phyloP scores from a whole-genome alignment of 1,139 yeast species.

The Meyerozyma elateridarum region DNA sequence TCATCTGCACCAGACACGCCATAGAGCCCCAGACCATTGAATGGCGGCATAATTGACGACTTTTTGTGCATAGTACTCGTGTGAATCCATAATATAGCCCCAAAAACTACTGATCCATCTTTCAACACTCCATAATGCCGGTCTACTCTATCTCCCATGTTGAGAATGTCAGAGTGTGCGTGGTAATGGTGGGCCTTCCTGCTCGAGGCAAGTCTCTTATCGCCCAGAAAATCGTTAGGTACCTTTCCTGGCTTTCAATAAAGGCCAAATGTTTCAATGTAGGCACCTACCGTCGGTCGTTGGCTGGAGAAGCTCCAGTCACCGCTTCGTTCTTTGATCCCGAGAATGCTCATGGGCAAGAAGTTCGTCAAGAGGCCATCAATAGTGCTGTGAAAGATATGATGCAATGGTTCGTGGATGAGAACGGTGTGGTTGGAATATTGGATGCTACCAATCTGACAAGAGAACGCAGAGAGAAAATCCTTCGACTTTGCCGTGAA shows the following conservation, averaged over 20 bases:
- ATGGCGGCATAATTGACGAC: too few relatives aligned
- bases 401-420: slow-evolving; percentile 80
- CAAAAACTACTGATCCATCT: too few relatives aligned
- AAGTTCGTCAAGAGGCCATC: slow-evolving; percentile 65
- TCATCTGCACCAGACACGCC: too few relatives aligned
- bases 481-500: slow-evolving; percentile 58
- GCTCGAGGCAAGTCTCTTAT: slow-evolving; percentile 76
- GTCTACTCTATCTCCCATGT: slow-evolving; percentile 70
- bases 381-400: slow-evolving; percentile 72
- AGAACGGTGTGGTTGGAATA: slow-evolving; percentile 84
- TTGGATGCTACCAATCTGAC: slow-evolving; percentile 88
- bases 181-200: slow-evolving; percentile 71
- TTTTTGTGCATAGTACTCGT: too few relatives aligned
- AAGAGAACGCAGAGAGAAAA: slow-evolving; percentile 60
- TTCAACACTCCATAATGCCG: slow-evolving; percentile 55
- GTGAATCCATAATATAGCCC: too few relatives aligned
- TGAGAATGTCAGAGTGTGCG: slow-evolving; percentile 68
- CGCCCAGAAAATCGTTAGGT: slow-evolving; percentile 80
- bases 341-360: slow-evolving; percentile 57
- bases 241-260: slow-evolving; percentile 87
- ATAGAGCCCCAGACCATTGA: too few relatives aligned
- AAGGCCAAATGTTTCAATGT: slow-evolving; percentile 86
- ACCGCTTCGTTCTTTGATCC: slow-evolving; percentile 75
- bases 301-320: slow-evolving; percentile 38
- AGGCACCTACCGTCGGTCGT: slow-evolving; percentile 71